A percentile compares a stretch with the other conserved stretches of the same genome.
Conservation (phyloP, 75 land plant genomes). For the Ceratopteris richardii region DNA sequence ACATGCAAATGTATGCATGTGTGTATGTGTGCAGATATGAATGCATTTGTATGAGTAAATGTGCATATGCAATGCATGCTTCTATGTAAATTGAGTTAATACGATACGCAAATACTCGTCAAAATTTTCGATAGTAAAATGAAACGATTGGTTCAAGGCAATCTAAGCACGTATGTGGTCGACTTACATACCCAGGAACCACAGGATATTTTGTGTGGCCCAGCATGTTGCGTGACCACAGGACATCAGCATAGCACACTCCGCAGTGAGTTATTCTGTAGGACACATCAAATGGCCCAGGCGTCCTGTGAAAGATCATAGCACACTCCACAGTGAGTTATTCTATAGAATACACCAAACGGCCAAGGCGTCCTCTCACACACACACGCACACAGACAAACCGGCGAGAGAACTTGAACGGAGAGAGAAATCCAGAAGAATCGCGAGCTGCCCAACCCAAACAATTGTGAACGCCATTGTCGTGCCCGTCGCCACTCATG, state of each 20-base stretch:
- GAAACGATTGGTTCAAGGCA: not conserved
- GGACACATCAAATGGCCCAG: constrained; percentile 57
- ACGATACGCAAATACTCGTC: no score
- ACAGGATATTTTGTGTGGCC: constrained; percentile 65
- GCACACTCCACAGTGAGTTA: constrained; percentile 72
- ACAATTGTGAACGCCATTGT: no score
- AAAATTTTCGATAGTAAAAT: no score
- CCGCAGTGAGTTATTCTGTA: constrained; percentile 64
- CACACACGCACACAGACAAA: constrained; percentile 1
- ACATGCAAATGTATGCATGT: no score
- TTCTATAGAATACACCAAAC: constrained; percentile 50
- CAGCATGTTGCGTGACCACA: constrained; percentile 44
- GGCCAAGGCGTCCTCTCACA: constrained; percentile 31
- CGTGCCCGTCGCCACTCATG: no score
- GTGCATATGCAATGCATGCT: not conserved
- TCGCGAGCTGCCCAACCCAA: constrained; percentile 56
- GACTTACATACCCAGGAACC: constrained; percentile 90
- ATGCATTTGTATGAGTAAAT: no score
- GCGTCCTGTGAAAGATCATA: constrained; percentile 37
- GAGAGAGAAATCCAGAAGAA: constrained; percentile 41
- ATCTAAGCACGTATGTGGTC: not conserved
- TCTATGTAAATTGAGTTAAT: no score
- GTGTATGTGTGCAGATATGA: no score
- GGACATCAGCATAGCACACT: constrained; percentile 62
- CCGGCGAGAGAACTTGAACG: constrained; percentile 76